phyloP scores from a whole-genome alignment of 352 stramenopile species.

The Phytopythium vexans region DNA sequence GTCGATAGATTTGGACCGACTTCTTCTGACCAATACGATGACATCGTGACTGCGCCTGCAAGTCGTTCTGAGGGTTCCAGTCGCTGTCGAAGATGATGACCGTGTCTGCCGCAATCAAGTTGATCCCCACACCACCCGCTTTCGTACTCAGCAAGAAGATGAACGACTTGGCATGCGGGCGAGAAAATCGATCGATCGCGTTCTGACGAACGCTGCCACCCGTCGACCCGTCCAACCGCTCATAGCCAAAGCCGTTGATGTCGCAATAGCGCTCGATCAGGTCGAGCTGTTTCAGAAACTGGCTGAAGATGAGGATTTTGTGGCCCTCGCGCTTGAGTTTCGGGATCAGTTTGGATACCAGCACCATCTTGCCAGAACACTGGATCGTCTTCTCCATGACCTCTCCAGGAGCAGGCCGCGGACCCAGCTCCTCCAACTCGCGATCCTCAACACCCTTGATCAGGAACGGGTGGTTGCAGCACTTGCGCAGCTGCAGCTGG shows the following conservation, averaged over 20 bases:
- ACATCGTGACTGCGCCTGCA: constrained; percentile 88
- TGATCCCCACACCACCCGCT: constrained; percentile 98
- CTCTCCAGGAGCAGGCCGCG: constrained; percentile 32
- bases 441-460: constrained; percentile 93
- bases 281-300: constrained; percentile 93
- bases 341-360: constrained; percentile 88
- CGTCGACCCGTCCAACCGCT: constrained; percentile 90
- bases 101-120: constrained; percentile 97
- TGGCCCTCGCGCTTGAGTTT: constrained; percentile 92
- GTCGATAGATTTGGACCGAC: constrained; percentile 95
- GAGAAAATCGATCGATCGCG: constrained; percentile 97
- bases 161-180: constrained; percentile 94
- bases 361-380: constrained; percentile 84
- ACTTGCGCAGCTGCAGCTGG: constrained; percentile 99
- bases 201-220: constrained; percentile 87
- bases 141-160: constrained; percentile 98
- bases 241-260: constrained; percentile 84
- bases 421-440: constrained; percentile 75
- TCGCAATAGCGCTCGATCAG: constrained; percentile 93
- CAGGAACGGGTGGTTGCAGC: constrained; percentile 99
- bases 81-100: constrained; percentile 99
- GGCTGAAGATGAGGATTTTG: constrained; percentile 96
- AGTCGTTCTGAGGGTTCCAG: constrained; percentile 98
- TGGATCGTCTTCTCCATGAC: constrained; percentile 86
- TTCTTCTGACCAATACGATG: constrained; percentile 99